Percentiles rank a stretch among this genome's conserved stretches.
These are phyloP conservation scores for Pseudoturritis turrita DNA, from an alignment of 345 rosid genomes.

Conservation along the genomic window DNA sequence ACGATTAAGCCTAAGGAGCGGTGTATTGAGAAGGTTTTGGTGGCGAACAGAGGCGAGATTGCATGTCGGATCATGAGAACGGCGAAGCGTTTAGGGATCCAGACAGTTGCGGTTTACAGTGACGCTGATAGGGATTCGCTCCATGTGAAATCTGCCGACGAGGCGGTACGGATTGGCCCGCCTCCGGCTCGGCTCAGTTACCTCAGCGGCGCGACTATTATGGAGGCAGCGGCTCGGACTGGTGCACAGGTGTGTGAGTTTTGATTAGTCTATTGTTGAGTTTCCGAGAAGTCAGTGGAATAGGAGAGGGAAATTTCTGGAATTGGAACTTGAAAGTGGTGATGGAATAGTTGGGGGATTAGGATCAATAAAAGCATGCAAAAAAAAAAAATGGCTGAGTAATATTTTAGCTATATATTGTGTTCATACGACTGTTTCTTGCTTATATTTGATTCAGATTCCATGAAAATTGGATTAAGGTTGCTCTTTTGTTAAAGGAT, in stretches of 20 bases:
- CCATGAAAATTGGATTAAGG: not conserved
- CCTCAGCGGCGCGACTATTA: slow-evolving; percentile 51
- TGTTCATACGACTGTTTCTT: not conserved
- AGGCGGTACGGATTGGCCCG: slow-evolving; percentile 75
- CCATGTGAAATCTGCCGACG: slow-evolving; percentile 86
- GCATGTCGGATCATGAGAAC: slow-evolving; percentile 85
- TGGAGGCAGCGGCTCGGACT: slow-evolving; percentile 70
- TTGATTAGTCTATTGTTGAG: not conserved
- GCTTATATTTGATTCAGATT: not conserved
- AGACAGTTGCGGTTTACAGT: slow-evolving; percentile 84
- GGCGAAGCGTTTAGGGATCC: slow-evolving; percentile 71
- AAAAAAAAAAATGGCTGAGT: not conserved
- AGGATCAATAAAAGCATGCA: not conserved
- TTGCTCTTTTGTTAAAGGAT: not conserved
- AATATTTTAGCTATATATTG: not conserved
- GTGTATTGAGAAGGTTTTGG: slow-evolving; percentile 69
- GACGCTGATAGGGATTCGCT: slow-evolving; percentile 79
- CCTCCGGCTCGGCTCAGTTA: slow-evolving; percentile 86
- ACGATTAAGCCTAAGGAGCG: slow-evolving; percentile 16
- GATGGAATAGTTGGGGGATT: not conserved
- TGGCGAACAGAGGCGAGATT: slow-evolving; percentile 84
- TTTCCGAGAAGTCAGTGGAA: not conserved
- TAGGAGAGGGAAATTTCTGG: not conserved
- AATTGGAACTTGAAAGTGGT: not conserved
- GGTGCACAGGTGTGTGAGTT: slow-evolving; percentile 70